These are phyloP conservation scores for Microcyclospora pomicola DNA, from an alignment of 2,329 filamentous ascomycete species.

Conservation along the genomic window DNA sequence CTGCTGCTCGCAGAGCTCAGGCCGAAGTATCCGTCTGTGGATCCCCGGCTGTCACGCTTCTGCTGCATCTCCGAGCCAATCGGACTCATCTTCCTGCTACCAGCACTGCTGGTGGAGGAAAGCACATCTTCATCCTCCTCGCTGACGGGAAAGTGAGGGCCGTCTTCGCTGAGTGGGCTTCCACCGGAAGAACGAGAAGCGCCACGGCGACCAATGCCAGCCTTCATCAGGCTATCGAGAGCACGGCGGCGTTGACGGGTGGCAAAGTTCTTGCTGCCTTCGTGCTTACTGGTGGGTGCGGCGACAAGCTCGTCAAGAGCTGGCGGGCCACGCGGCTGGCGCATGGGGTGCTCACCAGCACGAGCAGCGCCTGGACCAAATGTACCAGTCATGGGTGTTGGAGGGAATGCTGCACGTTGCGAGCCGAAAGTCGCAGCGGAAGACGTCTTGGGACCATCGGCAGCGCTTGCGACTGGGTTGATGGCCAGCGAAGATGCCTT, in stretches of 20 bases:
- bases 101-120: constrained; percentile 40
- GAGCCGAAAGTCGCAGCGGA: constrained; percentile 34
- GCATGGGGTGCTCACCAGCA: constrained; percentile 84
- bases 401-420: constrained; percentile 44
- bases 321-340: constrained; percentile 85
- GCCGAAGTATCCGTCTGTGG: constrained; percentile 23
- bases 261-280: constrained; percentile 95
- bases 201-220: constrained; percentile 69
- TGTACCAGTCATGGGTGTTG: constrained; percentile 65
- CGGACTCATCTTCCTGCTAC: constrained; percentile 24
- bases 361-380: constrained; percentile 89
- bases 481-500: constrained; percentile 63
- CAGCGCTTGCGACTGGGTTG: constrained; percentile 42
- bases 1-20: constrained; percentile 59
- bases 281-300: constrained; percentile 82
- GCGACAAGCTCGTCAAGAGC: constrained; percentile 78
- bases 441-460: constrained; percentile 58
- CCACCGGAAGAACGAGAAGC: constrained; percentile 51
- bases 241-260: constrained; percentile 84
- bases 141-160: constrained; percentile 50
- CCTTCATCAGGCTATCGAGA: constrained; percentile 79
- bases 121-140: constrained; percentile 52
- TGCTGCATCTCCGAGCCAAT: constrained; percentile 26
- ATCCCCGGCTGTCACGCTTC: constrained; percentile 23
- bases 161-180: constrained; percentile 69